A percentile compares a stretch with the other conserved stretches of the same genome.
These are phyloP conservation scores for Massariosphaeria phaeospora DNA, from an alignment of 495 filamentous ascomycete genomes.

Conservation along the genomic window DNA sequence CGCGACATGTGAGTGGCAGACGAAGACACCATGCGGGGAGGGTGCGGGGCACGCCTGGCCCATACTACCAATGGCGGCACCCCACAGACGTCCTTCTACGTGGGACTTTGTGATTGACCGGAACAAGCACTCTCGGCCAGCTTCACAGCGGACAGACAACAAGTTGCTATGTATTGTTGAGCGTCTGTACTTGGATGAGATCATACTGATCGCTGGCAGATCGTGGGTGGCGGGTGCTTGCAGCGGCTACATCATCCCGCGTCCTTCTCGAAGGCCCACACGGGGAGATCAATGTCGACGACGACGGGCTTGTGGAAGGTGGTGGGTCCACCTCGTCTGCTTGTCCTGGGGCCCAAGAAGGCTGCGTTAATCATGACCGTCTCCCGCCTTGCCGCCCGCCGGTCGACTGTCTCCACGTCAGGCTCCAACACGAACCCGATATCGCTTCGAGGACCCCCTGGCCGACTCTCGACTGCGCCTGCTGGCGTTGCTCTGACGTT, in stretches of 20 bases:
- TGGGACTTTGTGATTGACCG: constrained; percentile 25
- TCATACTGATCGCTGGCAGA: constrained; percentile 9
- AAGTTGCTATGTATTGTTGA: too few species aligned
- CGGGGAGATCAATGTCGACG: constrained; percentile 68
- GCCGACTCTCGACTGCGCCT: constrained; percentile 15
- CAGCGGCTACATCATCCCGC: background rate
- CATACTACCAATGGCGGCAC: constrained; percentile 14
- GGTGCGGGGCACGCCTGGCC: constrained; percentile 6
- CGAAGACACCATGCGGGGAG: too few species aligned
- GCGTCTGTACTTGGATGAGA: too few species aligned
- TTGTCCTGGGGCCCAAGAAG: constrained; percentile 62
- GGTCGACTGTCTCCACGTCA: constrained; percentile 41
- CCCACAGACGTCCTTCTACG: constrained; percentile 10
- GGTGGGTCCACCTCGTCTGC: constrained; percentile 50
- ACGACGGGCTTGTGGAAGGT: constrained; percentile 70
- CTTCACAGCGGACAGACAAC: too few species aligned
- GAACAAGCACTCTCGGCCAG: too few species aligned
- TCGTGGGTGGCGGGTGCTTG: constrained; percentile 7
- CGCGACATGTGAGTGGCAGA: constrained; percentile 16
- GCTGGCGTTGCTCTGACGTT: constrained; percentile 11
- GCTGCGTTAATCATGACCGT: constrained; percentile 76
- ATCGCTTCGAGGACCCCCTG: constrained; percentile 10
- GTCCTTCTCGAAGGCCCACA: constrained; percentile 34
- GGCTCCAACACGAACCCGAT: constrained; percentile 4
- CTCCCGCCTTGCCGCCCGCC: constrained; percentile 47